phyloP scores from a whole-genome alignment of 1,139 yeast species.

The Suhomyces ambrosiae region DNA sequence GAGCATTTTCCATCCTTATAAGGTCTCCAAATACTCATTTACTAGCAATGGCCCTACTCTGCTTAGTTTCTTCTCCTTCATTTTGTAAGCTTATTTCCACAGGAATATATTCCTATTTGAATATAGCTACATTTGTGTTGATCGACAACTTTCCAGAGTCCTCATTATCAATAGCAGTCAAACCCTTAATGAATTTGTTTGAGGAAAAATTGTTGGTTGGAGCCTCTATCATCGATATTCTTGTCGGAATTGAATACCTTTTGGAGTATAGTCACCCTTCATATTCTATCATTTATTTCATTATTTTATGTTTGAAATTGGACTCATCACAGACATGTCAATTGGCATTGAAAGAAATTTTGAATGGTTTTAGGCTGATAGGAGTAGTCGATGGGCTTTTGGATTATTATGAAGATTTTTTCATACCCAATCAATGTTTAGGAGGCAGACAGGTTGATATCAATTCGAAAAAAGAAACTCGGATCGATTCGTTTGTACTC shows the following conservation, averaged over 20 bases:
- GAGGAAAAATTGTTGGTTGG: slow-evolving; percentile 38
- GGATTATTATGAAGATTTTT: neutral
- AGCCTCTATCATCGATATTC: slow-evolving; percentile 44
- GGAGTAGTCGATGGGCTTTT: neutral
- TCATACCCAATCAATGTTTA: neutral
- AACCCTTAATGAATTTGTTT: slow-evolving; percentile 35
- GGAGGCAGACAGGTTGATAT: too few relatives aligned
- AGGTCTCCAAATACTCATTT: slow-evolving; percentile 52
- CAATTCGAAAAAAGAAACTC: neutral
- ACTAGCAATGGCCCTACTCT: slow-evolving; percentile 38
- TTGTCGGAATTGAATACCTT: slow-evolving; percentile 30
- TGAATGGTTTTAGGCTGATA: neutral
- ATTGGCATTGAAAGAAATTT: slow-evolving; percentile 20
- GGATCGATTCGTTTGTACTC: neutral
- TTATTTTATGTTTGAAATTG: slow-evolving; percentile 42
- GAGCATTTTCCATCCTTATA: slow-evolving; percentile 30
- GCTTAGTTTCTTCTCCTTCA: slow-evolving; percentile 26
- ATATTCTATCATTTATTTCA: slow-evolving; percentile 35
- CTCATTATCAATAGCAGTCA: slow-evolving; percentile 32
- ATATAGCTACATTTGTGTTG: slow-evolving; percentile 38
- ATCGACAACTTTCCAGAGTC: slow-evolving; percentile 38
- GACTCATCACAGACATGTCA: slow-evolving; percentile 47
- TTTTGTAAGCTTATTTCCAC: slow-evolving; percentile 46
- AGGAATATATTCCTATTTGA: slow-evolving; percentile 48
- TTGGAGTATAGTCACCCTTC: slow-evolving; percentile 31